Base-by-base conservation (phyloP, 495 filamentous ascomycete species). In the Xylaria bambusicola region DNA sequence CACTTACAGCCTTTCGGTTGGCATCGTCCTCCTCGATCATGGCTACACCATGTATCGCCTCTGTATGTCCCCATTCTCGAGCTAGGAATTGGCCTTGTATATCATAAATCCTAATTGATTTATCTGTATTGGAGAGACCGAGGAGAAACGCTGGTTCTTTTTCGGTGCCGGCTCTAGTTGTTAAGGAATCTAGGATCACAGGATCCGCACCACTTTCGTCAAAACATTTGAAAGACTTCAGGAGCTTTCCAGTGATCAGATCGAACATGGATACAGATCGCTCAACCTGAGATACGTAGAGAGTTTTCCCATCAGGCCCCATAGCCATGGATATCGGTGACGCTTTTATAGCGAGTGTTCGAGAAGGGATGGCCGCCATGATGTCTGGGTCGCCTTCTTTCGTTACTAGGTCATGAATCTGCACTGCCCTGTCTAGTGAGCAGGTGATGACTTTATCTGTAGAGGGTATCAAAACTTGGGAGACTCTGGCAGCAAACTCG, bases 11-110 rank as follows among this genome's bases (percentile, higher is more conserved):
- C 47, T 75, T 85, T 24, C 81, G 75, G 35, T 73, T 76, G 4
- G 73, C 67, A 8, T 83, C 74, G 1, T 80, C 72, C 3, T 75
- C 75, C 61, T 91, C 88, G 3, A 96, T 64, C 12, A 97, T 70
- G n/a, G 85, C 78, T 36, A 93, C 81, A 67, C 88, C 92, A 41
- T 90, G 94, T 41, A 98, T 87, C 41, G 91, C 88, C 67, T 96
- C 92, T 0, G 91, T 95, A 67, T 98, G 94, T 13, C 94, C 95
- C 81, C 91, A 96, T 71, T 96, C 94, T 36, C 90, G 86, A 24
- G 90, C 87, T 52, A 97, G 74, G 61, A 98, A 85, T 23, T 77
- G 69, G 13, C 93, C 93, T 45, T 88, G 86, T 15, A 86, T 76
- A 61, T 95, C 89, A 69, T 98, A 98, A 3, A 98, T 75, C 20